Evolutionary conservation across 495 filamentous ascomycete species (phyloP).

Genomic region (Paragyromitra xinjiangensis): DNA sequence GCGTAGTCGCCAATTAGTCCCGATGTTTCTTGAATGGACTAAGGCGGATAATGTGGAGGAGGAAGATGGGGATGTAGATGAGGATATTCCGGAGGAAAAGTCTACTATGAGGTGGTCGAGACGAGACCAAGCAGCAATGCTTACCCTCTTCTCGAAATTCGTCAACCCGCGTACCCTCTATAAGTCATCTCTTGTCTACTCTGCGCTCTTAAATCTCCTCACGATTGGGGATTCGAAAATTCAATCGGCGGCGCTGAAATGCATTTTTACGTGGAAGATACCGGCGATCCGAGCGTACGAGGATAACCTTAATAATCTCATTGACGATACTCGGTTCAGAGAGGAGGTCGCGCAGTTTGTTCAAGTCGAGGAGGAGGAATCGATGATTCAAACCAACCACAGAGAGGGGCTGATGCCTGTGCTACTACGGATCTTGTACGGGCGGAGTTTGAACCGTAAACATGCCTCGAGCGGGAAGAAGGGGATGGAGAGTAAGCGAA

Average conservation of each 20-base stretch:
- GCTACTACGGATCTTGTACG: slow-evolving; percentile 86
- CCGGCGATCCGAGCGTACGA: slow-evolving; percentile 78
- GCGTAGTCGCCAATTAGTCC: slow-evolving; percentile 81
- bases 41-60: slow-evolving; percentile 37
- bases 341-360: slow-evolving; percentile 90
- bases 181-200: slow-evolving; percentile 77
- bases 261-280: slow-evolving; percentile 87
- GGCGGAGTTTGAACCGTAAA: slow-evolving; percentile 82
- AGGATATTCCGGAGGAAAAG: slow-evolving; percentile 62
- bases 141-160: slow-evolving; percentile 85
- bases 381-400: slow-evolving; percentile 76
- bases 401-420: slow-evolving; percentile 78
- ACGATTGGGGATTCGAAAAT: slow-evolving; percentile 88
- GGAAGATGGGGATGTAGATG: slow-evolving; percentile 59
- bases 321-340: slow-evolving; percentile 90
- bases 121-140: slow-evolving; percentile 80
- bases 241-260: slow-evolving; percentile 83
- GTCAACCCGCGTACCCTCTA: slow-evolving; percentile 83
- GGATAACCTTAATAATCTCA: slow-evolving; percentile 84
- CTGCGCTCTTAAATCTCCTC: slow-evolving; percentile 74
- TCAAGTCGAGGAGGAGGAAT: slow-evolving; percentile 73
- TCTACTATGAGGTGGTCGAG: slow-evolving; percentile 63
- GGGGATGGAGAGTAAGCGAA: slow-evolving; percentile 72
- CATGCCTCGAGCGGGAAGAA: slow-evolving; percentile 70
- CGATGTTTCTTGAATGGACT: slow-evolving; percentile 83